Conservation (phyloP, 495 filamentous ascomycete species). For the Neurospora sp. region DNA sequence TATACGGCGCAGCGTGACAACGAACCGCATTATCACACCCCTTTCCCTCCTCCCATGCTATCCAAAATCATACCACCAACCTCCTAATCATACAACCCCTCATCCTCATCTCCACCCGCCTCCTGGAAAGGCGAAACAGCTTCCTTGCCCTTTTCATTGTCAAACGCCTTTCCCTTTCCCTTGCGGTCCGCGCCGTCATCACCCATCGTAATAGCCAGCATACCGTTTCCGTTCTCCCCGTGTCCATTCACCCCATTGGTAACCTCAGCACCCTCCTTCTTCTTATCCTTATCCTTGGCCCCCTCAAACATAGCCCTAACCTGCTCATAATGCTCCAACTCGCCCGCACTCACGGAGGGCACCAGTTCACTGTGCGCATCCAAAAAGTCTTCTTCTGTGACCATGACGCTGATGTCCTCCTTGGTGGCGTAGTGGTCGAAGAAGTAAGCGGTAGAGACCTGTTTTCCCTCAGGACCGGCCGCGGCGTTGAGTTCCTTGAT, state of each 20-base stretch:
- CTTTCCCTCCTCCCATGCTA: not conserved
- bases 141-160: conserved; percentile 37
- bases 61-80: not conserved
- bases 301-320: conserved; percentile 76
- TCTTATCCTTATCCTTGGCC: not conserved
- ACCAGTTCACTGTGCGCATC: conserved; percentile 74
- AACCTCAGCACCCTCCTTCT: not conserved
- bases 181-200: conserved; percentile 31
- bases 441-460: conserved; percentile 79
- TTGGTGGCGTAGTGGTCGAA: conserved; percentile 83
- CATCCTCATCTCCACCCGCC: conserved; percentile 17
- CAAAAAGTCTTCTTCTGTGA: conserved; percentile 78
- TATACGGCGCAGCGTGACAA: not conserved
- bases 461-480: conserved; percentile 14
- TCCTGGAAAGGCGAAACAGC: conserved; percentile 20
- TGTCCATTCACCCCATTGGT: not conserved
- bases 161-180: conserved; percentile 37
- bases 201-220: not conserved
- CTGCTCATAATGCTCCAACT: conserved; percentile 81
- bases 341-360: conserved; percentile 86
- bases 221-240: not conserved
- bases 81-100: conserved; percentile 24
- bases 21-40: not conserved
- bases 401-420: conserved; percentile 76
- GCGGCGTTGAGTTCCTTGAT: conserved; percentile 51